Base-by-base conservation (phyloP, 495 filamentous ascomycete genomes). In the Trichoderma virens region DNA sequence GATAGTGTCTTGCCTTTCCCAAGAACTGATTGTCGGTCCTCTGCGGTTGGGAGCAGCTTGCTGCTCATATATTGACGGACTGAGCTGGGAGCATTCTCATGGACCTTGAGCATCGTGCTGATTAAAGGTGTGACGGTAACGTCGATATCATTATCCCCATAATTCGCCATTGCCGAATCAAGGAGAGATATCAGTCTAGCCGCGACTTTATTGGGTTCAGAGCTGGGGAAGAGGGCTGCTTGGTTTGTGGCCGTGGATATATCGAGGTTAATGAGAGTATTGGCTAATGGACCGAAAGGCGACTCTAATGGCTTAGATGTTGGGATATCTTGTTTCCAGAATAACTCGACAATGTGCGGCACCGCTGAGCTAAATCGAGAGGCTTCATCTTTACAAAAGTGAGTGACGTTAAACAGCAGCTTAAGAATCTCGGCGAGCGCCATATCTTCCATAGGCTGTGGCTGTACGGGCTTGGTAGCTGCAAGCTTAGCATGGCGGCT, bases 361-460 rank as follows among this genome's bases (percentile, higher is more conserved):
- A 96, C 82, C 0, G 89, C 86, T 18, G 79, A 73, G 0, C 85
- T 83, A 71, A 96, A 96, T 1, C 78, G 73, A 23, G 70, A 72
- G 27, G 78, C 70, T 14, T 87, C 77, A 61, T 85, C 78, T 0
- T 87, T 84, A 68, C 85, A 87, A 67, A 87, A 84, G 70, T 91
- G 86, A 5, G 86, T 88, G 43, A 97, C 76, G 73, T 97, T 97
- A 77, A 95, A 98, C 7, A 96, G 74, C 51, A 98, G 79, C 70
- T 97, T 97, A 14, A 95, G 76, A 1, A 87, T 91, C 70, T 98
- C 95, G 0, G 78, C 82, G 5, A 98, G 78, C 8, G 92, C 93
- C 80, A 93, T 83, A 66, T 87, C 84, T 64, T 89, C 87, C 80
- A 92, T 90, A 3, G 88, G 82, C 31, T 85, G 73, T 5, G 78